Conservation (phyloP, 2,329 filamentous ascomycete genomes). For the Akanthomyces uredinophilus region DNA sequence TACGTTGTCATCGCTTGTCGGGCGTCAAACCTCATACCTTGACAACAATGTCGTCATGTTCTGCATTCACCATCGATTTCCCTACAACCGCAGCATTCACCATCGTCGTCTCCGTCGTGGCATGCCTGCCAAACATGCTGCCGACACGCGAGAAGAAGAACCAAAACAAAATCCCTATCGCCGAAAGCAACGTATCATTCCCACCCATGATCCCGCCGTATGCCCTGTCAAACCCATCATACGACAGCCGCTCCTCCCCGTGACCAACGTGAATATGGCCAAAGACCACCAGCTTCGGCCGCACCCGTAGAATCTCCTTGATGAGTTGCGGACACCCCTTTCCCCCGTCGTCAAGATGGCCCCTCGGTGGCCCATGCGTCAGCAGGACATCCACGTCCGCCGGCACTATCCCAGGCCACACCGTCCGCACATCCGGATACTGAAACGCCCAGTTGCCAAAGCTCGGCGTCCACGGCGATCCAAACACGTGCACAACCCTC, state of each 20-base stretch:
- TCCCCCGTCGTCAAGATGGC: constrained; percentile 29
- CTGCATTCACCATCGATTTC: too few relatives aligned
- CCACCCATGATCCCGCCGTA: constrained; percentile 21
- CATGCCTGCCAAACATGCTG: too few relatives aligned
- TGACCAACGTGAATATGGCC: constrained; percentile 34
- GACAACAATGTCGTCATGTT: too few relatives aligned
- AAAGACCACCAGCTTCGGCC: constrained; percentile 32
- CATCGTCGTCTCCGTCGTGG: too few relatives aligned
- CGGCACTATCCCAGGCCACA: constrained; percentile 22
- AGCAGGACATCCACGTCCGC: constrained; percentile 31
- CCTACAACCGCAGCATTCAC: too few relatives aligned
- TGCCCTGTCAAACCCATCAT: constrained; percentile 23
- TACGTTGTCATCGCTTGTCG: too few relatives aligned
- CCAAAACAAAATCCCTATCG: too few relatives aligned
- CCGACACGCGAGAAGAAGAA: too few relatives aligned
- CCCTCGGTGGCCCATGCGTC: constrained; percentile 33
- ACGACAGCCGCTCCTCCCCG: constrained; percentile 24
- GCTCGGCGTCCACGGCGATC: constrained; percentile 28
- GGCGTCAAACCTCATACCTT: too few relatives aligned
- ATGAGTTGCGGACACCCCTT: constrained; percentile 28
- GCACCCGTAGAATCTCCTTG: constrained; percentile 26
- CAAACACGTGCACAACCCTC: constrained; percentile 29
- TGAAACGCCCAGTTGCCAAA: constrained; percentile 38
- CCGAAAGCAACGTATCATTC: too few relatives aligned
- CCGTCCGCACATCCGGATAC: constrained; percentile 25